A percentile compares a stretch with the other conserved stretches of the same genome.
phyloP scores from a whole-genome alignment of 345 rosid species.

The Luvunga scandens region DNA sequence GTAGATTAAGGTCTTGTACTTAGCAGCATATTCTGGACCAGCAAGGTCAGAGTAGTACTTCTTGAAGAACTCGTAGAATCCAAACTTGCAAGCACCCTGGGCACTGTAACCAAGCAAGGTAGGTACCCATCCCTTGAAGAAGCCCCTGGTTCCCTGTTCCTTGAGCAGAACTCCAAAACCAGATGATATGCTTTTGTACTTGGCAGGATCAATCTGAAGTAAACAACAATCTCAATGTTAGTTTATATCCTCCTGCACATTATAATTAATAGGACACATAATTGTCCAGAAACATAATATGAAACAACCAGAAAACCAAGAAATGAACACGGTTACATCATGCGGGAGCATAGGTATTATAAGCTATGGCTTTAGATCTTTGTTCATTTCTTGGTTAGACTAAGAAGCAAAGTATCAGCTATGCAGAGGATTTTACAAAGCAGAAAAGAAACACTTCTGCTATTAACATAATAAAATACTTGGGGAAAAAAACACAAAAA shows the following conservation, averaged over 20 bases:
- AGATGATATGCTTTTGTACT: conserved; percentile 92
- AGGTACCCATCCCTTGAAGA: conserved; percentile 99
- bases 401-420: not conserved
- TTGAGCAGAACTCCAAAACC: conserved; percentile 84
- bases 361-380: not conserved
- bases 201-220: conserved; percentile 82
- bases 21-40: conserved; percentile 79
- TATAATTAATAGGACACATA: not conserved
- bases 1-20: conserved; percentile 95
- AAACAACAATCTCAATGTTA: conserved; percentile 12
- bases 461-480: not conserved
- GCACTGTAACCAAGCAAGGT: conserved; percentile 97
- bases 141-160: conserved; percentile 91
- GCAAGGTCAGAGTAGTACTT: conserved; percentile 89
- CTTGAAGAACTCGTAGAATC: conserved; percentile 96
- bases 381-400: too few relatives aligned
- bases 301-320: not conserved
- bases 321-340: not conserved
- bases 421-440: not conserved
- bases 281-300: not conserved
- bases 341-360: not conserved
- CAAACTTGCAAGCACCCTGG: conserved; percentile 99
- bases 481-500: not conserved
- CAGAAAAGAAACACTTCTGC: not conserved
- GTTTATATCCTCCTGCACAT: not conserved